phyloP scores from a whole-genome alignment of 768 basidiomycete genomes.

The Gyrodon lividus region DNA sequence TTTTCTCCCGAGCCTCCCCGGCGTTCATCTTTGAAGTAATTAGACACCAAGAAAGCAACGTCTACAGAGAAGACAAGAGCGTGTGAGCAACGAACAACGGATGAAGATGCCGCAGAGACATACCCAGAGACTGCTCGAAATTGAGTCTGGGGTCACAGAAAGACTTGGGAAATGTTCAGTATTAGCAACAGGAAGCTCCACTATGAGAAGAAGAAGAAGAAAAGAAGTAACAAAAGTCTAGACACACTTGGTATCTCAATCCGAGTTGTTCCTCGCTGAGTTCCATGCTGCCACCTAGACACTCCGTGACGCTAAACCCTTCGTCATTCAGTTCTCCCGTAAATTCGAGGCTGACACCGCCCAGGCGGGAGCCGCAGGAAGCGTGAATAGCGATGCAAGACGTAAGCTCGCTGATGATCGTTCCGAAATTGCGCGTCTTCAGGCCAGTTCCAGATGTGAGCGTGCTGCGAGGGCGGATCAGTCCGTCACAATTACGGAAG shows the following conservation, averaged over 20 bases:
- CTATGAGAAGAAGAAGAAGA: not conserved
- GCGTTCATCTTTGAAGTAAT: constrained; percentile 73
- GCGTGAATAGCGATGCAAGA: constrained; percentile 80
- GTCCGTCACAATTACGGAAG: not conserved
- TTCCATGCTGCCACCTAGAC: constrained; percentile 95
- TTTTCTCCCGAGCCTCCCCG: constrained; percentile 30
- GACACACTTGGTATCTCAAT: constrained; percentile 79
- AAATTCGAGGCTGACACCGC: constrained; percentile 86
- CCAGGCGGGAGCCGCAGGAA: constrained; percentile 68
- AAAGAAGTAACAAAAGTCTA: not conserved
- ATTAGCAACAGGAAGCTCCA: not conserved
- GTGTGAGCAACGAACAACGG: not conserved
- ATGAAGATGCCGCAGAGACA: constrained; percentile 21
- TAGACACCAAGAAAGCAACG: constrained; percentile 83
- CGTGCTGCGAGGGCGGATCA: constrained; percentile 50
- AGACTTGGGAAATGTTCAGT: constrained; percentile 37
- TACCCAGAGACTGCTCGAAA: constrained; percentile 92
- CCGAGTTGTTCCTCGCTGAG: constrained; percentile 84
- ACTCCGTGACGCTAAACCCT: constrained; percentile 95
- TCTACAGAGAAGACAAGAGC: constrained; percentile 40
- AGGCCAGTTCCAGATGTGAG: constrained; percentile 75
- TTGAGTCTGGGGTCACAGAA: constrained; percentile 96
- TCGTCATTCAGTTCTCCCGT: constrained; percentile 90
- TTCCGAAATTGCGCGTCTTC: constrained; percentile 89
- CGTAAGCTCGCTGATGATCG: constrained; percentile 85